phyloP scores from a whole-genome alignment of 2,329 filamentous ascomycete species.

The Hysterium pulicare region DNA sequence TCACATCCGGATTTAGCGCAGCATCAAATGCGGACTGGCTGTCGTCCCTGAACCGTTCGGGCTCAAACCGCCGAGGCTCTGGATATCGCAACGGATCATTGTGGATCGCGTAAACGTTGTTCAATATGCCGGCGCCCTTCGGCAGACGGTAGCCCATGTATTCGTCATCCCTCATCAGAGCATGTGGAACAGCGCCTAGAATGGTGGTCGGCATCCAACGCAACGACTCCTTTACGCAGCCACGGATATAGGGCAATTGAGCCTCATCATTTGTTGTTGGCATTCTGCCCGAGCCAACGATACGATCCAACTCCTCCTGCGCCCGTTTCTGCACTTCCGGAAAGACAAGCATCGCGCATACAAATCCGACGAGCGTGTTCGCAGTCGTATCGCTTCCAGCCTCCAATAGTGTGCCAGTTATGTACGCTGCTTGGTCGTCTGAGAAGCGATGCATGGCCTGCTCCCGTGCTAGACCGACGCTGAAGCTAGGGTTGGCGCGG shows the following conservation, averaged over 20 bases:
- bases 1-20: constrained; percentile 11
- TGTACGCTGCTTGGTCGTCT: neutral
- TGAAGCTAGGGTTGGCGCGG: neutral
- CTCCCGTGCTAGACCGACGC: neutral
- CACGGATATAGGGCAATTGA: constrained; percentile 6
- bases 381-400: constrained; percentile 1
- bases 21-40: constrained; percentile 9
- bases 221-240: constrained; percentile 4
- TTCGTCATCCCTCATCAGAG: neutral
- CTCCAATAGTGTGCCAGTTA: neutral
- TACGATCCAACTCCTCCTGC: constrained; percentile 4
- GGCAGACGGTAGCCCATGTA: constrained; percentile 1
- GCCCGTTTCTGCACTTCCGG: constrained; percentile 5
- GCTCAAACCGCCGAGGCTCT: neutral
- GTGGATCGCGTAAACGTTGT: neutral
- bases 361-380: constrained; percentile 1
- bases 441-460: neutral
- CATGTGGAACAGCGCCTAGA: neutral
- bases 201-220: constrained; percentile 4
- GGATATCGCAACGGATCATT: neutral
- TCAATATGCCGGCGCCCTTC: neutral
- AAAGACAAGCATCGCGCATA: constrained; percentile 3
- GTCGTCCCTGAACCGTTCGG: neutral
- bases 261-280: constrained; percentile 4
- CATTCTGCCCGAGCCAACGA: constrained; percentile 3